Evolutionary conservation across 2,329 filamentous ascomycete genomes (phyloP).

Genomic region (Coniochaeta pulveracea): DNA sequence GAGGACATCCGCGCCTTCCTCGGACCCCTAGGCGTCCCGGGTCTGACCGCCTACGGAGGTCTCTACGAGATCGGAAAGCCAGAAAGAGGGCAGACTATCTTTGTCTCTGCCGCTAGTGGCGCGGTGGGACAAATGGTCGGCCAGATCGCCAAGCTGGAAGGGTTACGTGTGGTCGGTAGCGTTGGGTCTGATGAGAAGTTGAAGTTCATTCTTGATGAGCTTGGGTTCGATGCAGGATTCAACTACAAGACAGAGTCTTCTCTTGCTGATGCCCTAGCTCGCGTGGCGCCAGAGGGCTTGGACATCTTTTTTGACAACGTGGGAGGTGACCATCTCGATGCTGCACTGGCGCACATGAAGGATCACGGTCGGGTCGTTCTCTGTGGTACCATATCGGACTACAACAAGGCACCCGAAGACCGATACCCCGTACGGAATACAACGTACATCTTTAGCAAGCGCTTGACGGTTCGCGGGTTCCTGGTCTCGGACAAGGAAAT

Average conservation of each 20-base stretch:
- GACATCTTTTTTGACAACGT: constrained; percentile 54
- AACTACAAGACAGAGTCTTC: constrained; percentile 83
- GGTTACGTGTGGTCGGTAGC: constrained; percentile 67
- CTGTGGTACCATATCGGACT: constrained; percentile 58
- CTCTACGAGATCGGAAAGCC: constrained; percentile 63
- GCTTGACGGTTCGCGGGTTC: constrained; percentile 64
- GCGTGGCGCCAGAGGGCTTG: constrained; percentile 65
- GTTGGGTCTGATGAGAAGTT: constrained; percentile 74
- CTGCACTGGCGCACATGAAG: constrained; percentile 37
- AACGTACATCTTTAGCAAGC: constrained; percentile 52
- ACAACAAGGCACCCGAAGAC: constrained; percentile 49
- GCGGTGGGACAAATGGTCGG: constrained; percentile 77
- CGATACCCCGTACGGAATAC: constrained; percentile 58
- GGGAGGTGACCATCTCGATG: constrained; percentile 39
- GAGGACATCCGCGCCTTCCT: constrained; percentile 59
- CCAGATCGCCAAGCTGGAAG: constrained; percentile 73
- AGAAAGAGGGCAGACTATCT: constrained; percentile 69
- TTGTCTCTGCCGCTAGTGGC: constrained; percentile 68
- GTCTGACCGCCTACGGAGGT: constrained; percentile 38
- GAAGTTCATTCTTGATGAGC: constrained; percentile 44
- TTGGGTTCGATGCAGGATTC: constrained; percentile 53
- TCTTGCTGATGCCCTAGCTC: constrained; percentile 46
- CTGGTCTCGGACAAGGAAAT: constrained; percentile 57
- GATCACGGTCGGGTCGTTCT: constrained; percentile 51
- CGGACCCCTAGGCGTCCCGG: constrained; percentile 47